Conservation (phyloP, 106 monocot species). For the Xerophyta viscosa region DNA sequence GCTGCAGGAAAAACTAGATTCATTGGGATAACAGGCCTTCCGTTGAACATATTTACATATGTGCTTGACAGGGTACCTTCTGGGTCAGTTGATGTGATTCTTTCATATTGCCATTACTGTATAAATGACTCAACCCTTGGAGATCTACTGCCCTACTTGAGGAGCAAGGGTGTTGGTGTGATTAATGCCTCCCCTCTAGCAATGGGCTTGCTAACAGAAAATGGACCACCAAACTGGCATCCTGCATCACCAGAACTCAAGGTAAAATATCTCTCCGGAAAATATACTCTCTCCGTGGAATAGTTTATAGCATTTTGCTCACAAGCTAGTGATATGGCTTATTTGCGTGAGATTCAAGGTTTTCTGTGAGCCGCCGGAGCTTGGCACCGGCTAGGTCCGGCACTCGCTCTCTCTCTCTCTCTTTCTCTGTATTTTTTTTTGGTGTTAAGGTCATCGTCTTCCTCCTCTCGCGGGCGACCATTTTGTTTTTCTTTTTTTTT, state of each 20-base stretch:
- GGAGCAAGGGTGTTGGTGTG: slow-evolving; percentile 68
- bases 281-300: too few relatives aligned
- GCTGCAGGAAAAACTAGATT: slow-evolving; percentile 64
- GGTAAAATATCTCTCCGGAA: slow-evolving; percentile 44
- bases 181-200: slow-evolving; percentile 86
- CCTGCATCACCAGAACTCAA: slow-evolving; percentile 70
- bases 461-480: too few relatives aligned
- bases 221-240: slow-evolving; percentile 83
- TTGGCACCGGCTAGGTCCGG: too few relatives aligned
- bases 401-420: too few relatives aligned
- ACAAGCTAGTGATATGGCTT: too few relatives aligned
- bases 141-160: slow-evolving; percentile 72
- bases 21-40: slow-evolving; percentile 80
- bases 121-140: slow-evolving; percentile 64
- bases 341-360: too few relatives aligned
- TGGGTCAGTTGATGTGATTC: slow-evolving; percentile 76
- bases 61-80: slow-evolving; percentile 72
- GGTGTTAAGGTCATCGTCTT: too few relatives aligned
- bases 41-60: slow-evolving; percentile 58
- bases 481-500: too few relatives aligned
- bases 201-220: slow-evolving; percentile 84
- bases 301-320: too few relatives aligned
- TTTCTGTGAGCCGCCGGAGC: too few relatives aligned
- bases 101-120: slow-evolving; percentile 87
- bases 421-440: too few relatives aligned